Conservation (phyloP, 139 green algal species). For the Chlamydomonas asymmetrica region DNA sequence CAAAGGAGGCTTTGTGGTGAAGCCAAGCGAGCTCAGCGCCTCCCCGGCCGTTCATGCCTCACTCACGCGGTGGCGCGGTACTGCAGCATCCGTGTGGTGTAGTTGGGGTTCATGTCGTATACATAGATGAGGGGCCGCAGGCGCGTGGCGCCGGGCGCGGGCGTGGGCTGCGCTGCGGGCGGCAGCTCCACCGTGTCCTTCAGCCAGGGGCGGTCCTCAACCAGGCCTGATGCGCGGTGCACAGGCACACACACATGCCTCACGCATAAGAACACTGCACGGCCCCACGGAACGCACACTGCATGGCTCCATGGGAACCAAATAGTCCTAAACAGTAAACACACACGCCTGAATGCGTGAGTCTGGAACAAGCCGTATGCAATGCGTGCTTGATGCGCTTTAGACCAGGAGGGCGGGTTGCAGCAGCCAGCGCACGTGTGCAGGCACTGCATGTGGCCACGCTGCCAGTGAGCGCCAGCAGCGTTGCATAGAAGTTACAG, state of each 20-base stretch:
- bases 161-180: slow-evolving; percentile 12
- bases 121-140: slow-evolving; percentile 52
- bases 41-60: too few species aligned
- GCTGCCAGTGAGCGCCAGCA: too few species aligned
- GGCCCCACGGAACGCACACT: neutral
- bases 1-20: too few species aligned
- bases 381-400: neutral
- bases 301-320: too few species aligned
- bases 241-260: neutral
- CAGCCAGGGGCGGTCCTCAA: slow-evolving; percentile 34
- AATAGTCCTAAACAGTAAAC: neutral
- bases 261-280: neutral
- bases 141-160: slow-evolving; percentile 3
- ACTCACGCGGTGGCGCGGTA: too few species aligned
- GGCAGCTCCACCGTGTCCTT: slow-evolving; percentile 1
- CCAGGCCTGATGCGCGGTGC: neutral
- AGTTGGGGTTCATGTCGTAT: slow-evolving; percentile 56
- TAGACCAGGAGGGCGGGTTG: too few species aligned
- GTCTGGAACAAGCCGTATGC: neutral
- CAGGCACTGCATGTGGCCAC: too few species aligned
- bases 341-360: neutral
- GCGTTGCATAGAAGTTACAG: too few species aligned
- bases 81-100: slow-evolving; percentile 49
- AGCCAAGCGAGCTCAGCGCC: too few species aligned
- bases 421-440: too few species aligned